Conservation (phyloP, 345 rosid species). For the Tarenaya hassleriana region DNA sequence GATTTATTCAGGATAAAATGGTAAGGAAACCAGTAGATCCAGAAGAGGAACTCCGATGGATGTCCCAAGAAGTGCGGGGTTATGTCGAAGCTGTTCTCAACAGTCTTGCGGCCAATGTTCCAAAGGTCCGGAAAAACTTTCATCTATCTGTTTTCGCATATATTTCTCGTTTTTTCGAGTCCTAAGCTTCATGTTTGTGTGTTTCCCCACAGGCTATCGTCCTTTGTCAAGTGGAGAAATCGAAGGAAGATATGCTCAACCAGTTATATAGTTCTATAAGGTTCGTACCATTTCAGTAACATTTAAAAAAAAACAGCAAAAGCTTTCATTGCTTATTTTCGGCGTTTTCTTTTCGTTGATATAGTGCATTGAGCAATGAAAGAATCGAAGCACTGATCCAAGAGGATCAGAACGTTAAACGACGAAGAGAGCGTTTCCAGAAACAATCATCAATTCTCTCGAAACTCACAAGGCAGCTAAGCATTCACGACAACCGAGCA, state of each 20-base stretch:
- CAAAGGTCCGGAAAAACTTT: slow-evolving; percentile 58
- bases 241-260: slow-evolving; percentile 97
- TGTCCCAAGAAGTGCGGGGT: slow-evolving; percentile 99
- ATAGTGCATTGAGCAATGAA: slow-evolving; percentile 68
- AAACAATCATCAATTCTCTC: slow-evolving; percentile 84
- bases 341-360: slow-evolving; percentile 15
- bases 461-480: slow-evolving; percentile 70
- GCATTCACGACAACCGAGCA: slow-evolving; percentile 88
- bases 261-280: slow-evolving; percentile 87
- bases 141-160: slow-evolving; percentile 3
- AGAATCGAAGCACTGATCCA: slow-evolving; percentile 82
- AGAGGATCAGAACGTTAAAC: slow-evolving; percentile 83
- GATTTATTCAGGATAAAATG: slow-evolving; percentile 71
- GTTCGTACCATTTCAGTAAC: slow-evolving; percentile 28
- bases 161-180: slow-evolving; percentile 10
- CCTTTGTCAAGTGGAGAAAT: slow-evolving; percentile 99
- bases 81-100: slow-evolving; percentile 99
- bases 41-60: slow-evolving; percentile 98
- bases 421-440: slow-evolving; percentile 70
- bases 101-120: slow-evolving; percentile 98
- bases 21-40: slow-evolving; percentile 90
- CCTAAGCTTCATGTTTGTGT: slow-evolving; percentile 21
- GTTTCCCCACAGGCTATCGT: slow-evolving; percentile 71
- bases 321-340: slow-evolving; percentile 14
- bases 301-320: background rate